phyloP scores from a whole-genome alignment of 495 filamentous ascomycete species.

The Hypoxylon lienhwacheense region DNA sequence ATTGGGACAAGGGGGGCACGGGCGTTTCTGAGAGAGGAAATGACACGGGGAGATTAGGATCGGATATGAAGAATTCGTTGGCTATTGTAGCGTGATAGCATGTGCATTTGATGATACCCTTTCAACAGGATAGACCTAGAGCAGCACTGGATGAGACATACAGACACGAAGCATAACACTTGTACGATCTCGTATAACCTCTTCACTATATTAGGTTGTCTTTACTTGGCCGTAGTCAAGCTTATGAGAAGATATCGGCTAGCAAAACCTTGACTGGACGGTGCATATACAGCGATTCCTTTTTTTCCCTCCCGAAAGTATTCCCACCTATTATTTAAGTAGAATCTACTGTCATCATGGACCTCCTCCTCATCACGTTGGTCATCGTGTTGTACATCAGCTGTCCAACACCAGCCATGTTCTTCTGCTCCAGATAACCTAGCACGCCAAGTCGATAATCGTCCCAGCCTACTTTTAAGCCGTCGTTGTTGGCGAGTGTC shows the following conservation, averaged over 20 bases:
- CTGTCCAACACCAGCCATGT: conserved; percentile 65
- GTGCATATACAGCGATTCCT: no score
- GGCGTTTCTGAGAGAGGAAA: conserved; percentile 26
- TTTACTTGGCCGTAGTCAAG: no score
- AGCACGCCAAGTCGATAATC: conserved; percentile 78
- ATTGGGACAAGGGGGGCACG: not conserved
- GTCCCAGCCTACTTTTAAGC: conserved; percentile 67
- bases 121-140: conserved; percentile 39
- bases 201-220: no score
- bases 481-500: conserved; percentile 66
- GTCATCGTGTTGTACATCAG: conserved; percentile 88
- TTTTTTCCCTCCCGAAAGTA: no score
- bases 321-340: not conserved
- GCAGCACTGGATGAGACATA: not conserved
- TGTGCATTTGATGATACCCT: conserved; percentile 35
- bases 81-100: not conserved
- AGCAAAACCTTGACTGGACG: not conserved
- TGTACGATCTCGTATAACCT: no score
- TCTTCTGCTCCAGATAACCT: conserved; percentile 65
- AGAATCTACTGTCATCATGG: conserved; percentile 12
- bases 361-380: conserved; percentile 55
- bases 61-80: not conserved
- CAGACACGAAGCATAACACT: not conserved
- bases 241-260: not conserved
- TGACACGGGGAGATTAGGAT: conserved; percentile 7